These are phyloP conservation scores for Avena sativa DNA, from an alignment of 176 grass and related monocot genomes.

Conservation along the genomic window DNA sequence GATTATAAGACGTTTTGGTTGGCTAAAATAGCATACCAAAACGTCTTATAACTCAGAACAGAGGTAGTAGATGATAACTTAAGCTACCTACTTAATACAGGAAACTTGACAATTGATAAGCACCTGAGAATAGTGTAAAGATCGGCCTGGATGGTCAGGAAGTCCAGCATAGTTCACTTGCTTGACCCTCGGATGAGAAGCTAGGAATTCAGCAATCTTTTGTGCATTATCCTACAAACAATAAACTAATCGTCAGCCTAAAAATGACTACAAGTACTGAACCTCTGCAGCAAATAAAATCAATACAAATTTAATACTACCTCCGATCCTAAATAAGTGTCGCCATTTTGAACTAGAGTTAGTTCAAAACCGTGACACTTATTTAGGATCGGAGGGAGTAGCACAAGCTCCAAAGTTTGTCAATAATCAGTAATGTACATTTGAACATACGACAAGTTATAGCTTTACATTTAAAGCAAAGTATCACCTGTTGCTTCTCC, in stretches of 20 bases:
- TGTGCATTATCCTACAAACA: conserved; percentile 85
- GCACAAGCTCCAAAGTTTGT: not conserved
- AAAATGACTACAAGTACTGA: not conserved
- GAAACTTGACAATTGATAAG: not conserved
- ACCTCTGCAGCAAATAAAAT: not conserved
- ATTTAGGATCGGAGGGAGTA: too few relatives aligned
- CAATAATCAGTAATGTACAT: not conserved
- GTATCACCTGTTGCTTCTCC: conserved; percentile 85
- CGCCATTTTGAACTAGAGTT: too few relatives aligned
- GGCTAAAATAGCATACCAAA: too few relatives aligned
- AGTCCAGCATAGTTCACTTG: conserved; percentile 92
- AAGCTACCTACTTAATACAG: not conserved
- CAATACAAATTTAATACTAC: not conserved
- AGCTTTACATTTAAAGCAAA: not conserved
- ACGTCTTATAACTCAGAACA: too few relatives aligned
- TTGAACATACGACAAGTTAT: not conserved
- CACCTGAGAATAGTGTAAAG: conserved; percentile 94
- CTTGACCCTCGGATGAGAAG: conserved; percentile 82
- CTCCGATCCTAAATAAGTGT: too few relatives aligned
- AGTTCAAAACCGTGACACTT: too few relatives aligned
- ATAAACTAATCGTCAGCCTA: conserved; percentile 16
- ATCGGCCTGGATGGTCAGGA: conserved; percentile 73
- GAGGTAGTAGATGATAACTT: not conserved
- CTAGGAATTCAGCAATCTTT: conserved; percentile 96
- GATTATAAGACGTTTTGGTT: too few relatives aligned